These are phyloP conservation scores for Saturnispora sanitii DNA, from an alignment of 805 yeast species.

Conservation along the genomic window DNA sequence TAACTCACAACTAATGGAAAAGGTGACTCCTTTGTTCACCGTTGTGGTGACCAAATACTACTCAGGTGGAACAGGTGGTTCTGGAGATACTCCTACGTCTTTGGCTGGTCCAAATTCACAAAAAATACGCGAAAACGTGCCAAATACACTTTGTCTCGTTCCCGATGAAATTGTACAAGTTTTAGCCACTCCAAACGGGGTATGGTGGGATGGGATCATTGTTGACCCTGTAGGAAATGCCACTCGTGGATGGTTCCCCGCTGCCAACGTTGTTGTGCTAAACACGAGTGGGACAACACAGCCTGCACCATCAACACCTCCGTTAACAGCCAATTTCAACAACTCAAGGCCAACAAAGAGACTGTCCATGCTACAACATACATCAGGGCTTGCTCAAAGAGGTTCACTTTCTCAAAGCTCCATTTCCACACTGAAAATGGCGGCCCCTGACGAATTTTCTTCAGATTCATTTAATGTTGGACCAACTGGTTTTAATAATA, in stretches of 20 bases:
- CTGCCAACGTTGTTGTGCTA: conserved; percentile 12
- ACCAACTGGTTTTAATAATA: conserved; percentile 8
- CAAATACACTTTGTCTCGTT: conserved; percentile 41
- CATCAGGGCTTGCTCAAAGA: too few relatives aligned
- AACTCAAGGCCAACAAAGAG: too few relatives aligned
- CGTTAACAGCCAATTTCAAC: not conserved
- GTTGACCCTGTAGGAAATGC: conserved; percentile 31
- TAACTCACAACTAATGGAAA: conserved; percentile 7
- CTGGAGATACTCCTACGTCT: too few relatives aligned
- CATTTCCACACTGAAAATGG: too few relatives aligned
- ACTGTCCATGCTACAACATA: too few relatives aligned
- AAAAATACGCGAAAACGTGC: too few relatives aligned
- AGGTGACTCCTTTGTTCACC: conserved; percentile 21
- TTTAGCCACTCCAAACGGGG: conserved; percentile 47
- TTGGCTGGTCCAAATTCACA: too few relatives aligned
- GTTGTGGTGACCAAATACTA: conserved; percentile 51
- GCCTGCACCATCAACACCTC: not conserved
- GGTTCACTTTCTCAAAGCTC: too few relatives aligned
- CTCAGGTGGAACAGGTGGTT: conserved; percentile 43
- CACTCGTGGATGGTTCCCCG: conserved; percentile 82
- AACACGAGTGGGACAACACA: conserved; percentile 6
- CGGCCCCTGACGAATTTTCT: too few relatives aligned
- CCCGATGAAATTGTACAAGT: conserved; percentile 69
- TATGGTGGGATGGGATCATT: conserved; percentile 85
- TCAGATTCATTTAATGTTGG: too few relatives aligned